Evolutionary conservation across 2,329 filamentous ascomycete genomes (phyloP).

Genomic region (Apiospora hydei): DNA sequence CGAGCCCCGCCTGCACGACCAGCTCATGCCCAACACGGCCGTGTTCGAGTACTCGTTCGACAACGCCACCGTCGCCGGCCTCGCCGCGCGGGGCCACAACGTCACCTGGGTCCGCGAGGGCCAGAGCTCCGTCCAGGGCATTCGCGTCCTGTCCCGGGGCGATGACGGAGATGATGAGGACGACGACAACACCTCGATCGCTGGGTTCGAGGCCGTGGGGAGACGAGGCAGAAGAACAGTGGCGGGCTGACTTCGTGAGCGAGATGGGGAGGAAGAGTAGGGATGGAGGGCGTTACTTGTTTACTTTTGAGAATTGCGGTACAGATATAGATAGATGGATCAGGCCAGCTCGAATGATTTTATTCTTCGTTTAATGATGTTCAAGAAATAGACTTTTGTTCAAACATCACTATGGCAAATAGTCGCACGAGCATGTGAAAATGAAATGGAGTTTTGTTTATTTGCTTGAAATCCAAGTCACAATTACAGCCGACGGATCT

Average conservation of each 20-base stretch:
- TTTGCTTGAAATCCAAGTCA: background rate
- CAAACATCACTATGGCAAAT: background rate
- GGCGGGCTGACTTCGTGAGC: conserved; percentile 63
- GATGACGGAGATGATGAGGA: background rate
- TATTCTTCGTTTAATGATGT: background rate
- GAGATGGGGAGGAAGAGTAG: too few relatives aligned
- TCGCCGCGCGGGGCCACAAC: conserved; percentile 73
- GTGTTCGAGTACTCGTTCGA: conserved; percentile 75
- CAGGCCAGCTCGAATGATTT: background rate
- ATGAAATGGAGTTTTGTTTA: background rate
- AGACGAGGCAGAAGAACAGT: conserved; percentile 77
- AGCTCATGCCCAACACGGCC: conserved; percentile 75
- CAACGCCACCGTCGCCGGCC: conserved; percentile 66
- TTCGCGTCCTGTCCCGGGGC: conserved; percentile 63
- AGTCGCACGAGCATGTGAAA: background rate
- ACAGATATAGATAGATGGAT: background rate
- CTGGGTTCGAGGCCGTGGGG: conserved; percentile 78
- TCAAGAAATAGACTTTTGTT: background rate
- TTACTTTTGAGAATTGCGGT: background rate
- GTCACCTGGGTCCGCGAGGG: conserved; percentile 72
- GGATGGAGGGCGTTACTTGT: background rate
- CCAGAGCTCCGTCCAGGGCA: conserved; percentile 73
- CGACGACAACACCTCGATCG: too few relatives aligned
- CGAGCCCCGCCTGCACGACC: conserved; percentile 78
- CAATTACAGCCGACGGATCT: background rate